Percentiles rank a stretch among this genome's conserved stretches.
These are phyloP conservation scores for Aspergillus ostianus DNA, from an alignment of 495 filamentous ascomycete genomes.

Conservation along the genomic window DNA sequence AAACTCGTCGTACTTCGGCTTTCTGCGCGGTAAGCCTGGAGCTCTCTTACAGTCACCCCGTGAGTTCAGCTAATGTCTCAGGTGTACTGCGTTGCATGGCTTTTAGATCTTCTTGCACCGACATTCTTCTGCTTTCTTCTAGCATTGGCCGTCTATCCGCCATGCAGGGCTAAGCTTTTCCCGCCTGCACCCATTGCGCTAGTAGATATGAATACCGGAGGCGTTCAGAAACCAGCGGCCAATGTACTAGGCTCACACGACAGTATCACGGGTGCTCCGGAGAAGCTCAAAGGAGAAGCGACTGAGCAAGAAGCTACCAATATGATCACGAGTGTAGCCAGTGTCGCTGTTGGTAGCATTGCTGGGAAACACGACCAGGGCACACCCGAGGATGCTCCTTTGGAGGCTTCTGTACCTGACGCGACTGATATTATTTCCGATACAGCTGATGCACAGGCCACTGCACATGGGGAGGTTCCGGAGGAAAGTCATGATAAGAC, in stretches of 20 bases:
- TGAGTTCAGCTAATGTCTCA: conserved; percentile 18
- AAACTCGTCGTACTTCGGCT: conserved; percentile 62
- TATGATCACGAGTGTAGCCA: conserved; percentile 73
- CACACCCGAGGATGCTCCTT: conserved; percentile 40
- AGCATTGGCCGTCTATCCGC: conserved; percentile 64
- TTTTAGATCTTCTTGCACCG: conserved; percentile 71
- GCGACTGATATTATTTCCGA: conserved; percentile 53
- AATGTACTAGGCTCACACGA: conserved; percentile 74
- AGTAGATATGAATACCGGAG: conserved; percentile 58
- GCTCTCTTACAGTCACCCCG: neutral
- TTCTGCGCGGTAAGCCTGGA: conserved; percentile 57
- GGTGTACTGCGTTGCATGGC: conserved; percentile 75
- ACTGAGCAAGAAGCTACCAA: conserved; percentile 84
- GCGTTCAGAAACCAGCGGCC: conserved; percentile 63
- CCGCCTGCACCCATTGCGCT: conserved; percentile 69
- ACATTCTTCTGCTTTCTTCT: conserved; percentile 55
- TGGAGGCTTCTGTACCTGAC: conserved; percentile 56
- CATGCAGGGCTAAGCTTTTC: conserved; percentile 63
- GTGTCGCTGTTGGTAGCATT: conserved; percentile 71
- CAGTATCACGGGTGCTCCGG: conserved; percentile 76
- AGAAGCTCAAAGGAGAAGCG: conserved; percentile 82
- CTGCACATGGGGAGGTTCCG: conserved; percentile 45
- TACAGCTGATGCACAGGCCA: conserved; percentile 58
- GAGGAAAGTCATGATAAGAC: conserved; percentile 69
- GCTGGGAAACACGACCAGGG: conserved; percentile 67